phyloP scores from a whole-genome alignment of 257 asterid species.

The Anisodus acutangulus region DNA sequence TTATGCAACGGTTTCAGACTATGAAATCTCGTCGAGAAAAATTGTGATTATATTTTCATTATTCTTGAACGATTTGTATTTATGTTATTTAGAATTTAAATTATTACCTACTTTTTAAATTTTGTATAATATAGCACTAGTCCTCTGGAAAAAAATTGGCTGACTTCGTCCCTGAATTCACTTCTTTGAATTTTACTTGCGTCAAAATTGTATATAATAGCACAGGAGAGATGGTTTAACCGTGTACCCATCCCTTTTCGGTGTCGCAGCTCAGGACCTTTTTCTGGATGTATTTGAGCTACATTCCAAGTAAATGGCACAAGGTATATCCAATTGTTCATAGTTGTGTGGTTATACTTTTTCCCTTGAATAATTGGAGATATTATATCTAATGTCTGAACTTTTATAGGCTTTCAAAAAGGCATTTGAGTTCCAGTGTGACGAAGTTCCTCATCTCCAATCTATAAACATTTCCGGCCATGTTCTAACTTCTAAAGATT shows the following conservation, averaged over 20 bases:
- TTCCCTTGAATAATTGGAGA: conserved; percentile 23
- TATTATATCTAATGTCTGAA: neutral
- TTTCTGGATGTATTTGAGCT: conserved; percentile 51
- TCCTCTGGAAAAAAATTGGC: no score
- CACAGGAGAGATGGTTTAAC: neutral
- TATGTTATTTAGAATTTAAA: no score
- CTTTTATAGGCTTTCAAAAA: conserved; percentile 52
- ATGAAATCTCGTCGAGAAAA: no score
- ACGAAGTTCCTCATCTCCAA: conserved; percentile 26
- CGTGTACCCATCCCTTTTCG: neutral
- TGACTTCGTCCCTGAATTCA: no score
- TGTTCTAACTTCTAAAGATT: no score
- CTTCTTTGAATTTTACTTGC: neutral
- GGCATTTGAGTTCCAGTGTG: conserved; percentile 63
- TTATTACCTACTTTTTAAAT: no score
- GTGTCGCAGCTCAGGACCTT: conserved; percentile 38
- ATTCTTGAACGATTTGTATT: no score
- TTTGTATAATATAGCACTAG: no score
- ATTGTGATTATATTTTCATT: no score
- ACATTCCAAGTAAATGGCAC: conserved; percentile 50
- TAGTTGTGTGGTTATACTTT: neutral
- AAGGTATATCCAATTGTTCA: conserved; percentile 40
- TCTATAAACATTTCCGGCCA: neutral
- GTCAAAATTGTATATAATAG: neutral
- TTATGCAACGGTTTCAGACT: no score